These are phyloP conservation scores for Melanopsichium pennsylvanicum DNA, from an alignment of 1,284 basidiomycete species.

Conservation along the genomic window DNA sequence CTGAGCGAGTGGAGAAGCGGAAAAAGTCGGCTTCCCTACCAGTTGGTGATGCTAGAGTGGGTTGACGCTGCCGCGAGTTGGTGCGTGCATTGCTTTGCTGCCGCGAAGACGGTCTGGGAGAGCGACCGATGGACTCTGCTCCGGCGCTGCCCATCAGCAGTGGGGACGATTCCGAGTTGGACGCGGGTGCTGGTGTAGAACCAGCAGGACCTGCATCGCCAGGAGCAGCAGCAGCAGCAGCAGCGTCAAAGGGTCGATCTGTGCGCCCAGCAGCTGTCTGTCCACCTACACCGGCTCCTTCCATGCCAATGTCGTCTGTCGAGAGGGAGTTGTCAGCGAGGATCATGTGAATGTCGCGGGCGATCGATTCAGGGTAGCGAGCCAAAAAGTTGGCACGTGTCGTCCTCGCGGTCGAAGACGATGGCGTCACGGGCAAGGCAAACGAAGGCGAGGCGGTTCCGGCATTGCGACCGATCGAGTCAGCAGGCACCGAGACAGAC, in stretches of 20 bases:
- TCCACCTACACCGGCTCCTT: constrained; percentile 18
- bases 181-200: constrained; percentile 18
- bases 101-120: constrained; percentile 18
- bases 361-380: constrained; percentile 33
- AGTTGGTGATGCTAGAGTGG: constrained; percentile 17
- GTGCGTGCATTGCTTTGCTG: constrained; percentile 12
- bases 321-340: constrained; percentile 14
- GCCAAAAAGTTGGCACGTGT: constrained; percentile 35
- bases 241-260: not conserved
- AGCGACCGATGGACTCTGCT: constrained; percentile 16
- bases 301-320: constrained; percentile 27
- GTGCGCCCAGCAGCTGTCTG: constrained; percentile 7
- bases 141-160: constrained; percentile 7
- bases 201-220: constrained; percentile 1
- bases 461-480: constrained; percentile 16
- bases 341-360: constrained; percentile 42
- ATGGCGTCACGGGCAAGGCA: constrained; percentile 26
- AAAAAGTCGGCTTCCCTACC: constrained; percentile 62
- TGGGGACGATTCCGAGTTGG: constrained; percentile 31
- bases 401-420: constrained; percentile 31
- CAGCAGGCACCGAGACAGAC: constrained; percentile 15
- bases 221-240: not conserved
- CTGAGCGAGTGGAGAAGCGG: constrained; percentile 63
- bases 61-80: constrained; percentile 26
- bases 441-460: constrained; percentile 4